Evolutionary conservation across 305 asterid genomes (phyloP).

Genomic region (Caryopteris hybrid): DNA sequence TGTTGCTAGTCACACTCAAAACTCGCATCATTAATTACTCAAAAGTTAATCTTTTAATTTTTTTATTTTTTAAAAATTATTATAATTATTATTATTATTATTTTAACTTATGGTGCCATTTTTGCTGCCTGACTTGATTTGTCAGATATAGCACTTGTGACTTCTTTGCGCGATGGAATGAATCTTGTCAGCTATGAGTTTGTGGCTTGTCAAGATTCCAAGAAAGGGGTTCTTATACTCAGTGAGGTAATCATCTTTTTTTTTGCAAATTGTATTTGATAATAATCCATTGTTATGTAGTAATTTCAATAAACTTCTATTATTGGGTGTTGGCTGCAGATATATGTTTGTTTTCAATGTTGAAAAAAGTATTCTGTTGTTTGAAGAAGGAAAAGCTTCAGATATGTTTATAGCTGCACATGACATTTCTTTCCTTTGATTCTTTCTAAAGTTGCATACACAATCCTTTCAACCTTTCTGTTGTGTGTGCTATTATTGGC

Average conservation of each 20-base stretch:
- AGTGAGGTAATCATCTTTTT: conserved; percentile 63
- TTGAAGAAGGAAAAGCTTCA: neutral
- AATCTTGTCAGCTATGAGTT: conserved; percentile 96
- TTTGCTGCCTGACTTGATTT: conserved; percentile 17
- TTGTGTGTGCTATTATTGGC: neutral
- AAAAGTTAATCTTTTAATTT: no score
- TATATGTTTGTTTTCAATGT: conserved; percentile 7
- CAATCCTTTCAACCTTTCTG: neutral
- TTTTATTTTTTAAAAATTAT: no score
- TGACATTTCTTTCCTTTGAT: neutral
- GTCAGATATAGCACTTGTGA: conserved; percentile 78
- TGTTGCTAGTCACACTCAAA: neutral
- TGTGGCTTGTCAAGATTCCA: conserved; percentile 90
- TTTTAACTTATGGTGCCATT: conserved; percentile 9
- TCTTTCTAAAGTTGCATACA: conserved; percentile 11
- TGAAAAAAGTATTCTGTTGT: conserved; percentile 7
- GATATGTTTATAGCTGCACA: conserved; percentile 4
- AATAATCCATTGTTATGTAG: neutral
- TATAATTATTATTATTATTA: no score
- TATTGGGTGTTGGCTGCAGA: conserved; percentile 5
- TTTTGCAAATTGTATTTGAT: neutral
- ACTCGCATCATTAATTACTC: neutral
- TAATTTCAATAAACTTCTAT: neutral
- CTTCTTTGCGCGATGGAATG: conserved; percentile 88
- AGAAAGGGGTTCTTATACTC: conserved; percentile 87